Conservation (phyloP, 805 yeast genomes). For the Komagataella populi region DNA sequence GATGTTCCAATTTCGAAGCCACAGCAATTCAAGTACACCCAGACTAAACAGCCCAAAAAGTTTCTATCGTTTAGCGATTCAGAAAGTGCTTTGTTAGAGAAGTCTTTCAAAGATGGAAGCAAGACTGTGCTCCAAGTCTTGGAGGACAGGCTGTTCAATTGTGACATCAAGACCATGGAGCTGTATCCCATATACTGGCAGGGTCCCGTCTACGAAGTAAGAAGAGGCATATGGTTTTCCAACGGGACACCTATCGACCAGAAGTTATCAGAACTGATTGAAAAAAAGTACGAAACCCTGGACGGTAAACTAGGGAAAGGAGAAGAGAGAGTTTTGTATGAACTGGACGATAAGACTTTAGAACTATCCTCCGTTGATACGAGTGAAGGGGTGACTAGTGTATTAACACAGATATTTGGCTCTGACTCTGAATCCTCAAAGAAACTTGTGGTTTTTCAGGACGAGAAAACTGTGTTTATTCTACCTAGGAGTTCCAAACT, state of each 20-base stretch:
- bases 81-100: conserved; percentile 56
- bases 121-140: conserved; percentile 40
- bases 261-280: conserved; percentile 42
- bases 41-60: conserved; percentile 35
- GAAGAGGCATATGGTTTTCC: conserved; percentile 88
- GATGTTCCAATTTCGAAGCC: conserved; percentile 69
- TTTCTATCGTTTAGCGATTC: conserved; percentile 53
- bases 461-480: conserved; percentile 10
- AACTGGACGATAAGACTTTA: conserved; percentile 13
- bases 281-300: conserved; percentile 31
- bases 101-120: conserved; percentile 18
- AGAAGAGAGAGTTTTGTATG: conserved; percentile 8
- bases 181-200: conserved; percentile 74
- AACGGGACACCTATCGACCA: conserved; percentile 17
- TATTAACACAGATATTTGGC: neutral
- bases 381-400: conserved; percentile 10
- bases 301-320: conserved; percentile 8
- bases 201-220: conserved; percentile 72
- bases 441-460: conserved; percentile 15
- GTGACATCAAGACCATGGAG: conserved; percentile 39
- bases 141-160: conserved; percentile 71
- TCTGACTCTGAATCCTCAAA: conserved; percentile 2
- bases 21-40: conserved; percentile 36
- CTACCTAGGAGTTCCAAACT: conserved; percentile 13
- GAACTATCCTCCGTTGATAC: conserved; percentile 15